A percentile compares a stretch with the other conserved stretches of the same genome.
These are phyloP conservation scores for Halophytophthora polymorphica DNA, from an alignment of 352 stramenopile species.

Conservation along the genomic window DNA sequence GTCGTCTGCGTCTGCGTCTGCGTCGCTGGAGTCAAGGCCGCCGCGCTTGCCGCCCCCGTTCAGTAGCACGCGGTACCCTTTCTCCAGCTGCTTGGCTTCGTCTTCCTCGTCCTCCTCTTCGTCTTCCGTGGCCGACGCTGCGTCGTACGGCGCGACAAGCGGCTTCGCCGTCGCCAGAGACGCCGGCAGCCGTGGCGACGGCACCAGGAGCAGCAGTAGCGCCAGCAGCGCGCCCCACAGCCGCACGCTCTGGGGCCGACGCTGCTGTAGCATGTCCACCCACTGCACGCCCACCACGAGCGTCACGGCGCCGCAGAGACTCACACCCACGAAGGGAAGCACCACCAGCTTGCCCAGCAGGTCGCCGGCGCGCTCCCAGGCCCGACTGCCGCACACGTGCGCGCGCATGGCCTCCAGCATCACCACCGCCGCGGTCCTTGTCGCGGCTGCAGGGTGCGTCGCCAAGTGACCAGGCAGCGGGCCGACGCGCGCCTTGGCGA, in stretches of 20 bases:
- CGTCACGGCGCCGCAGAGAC: constrained; percentile 54
- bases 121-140: too few relatives aligned
- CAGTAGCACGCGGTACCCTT: constrained; percentile 5
- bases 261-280: constrained; percentile 46
- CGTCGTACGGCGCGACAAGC: constrained; percentile 2
- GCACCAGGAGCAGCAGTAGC: constrained; percentile 17
- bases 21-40: background rate
- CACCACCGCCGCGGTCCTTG: background rate
- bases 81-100: constrained; percentile 1
- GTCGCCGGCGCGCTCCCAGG: constrained; percentile 22
- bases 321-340: constrained; percentile 59
- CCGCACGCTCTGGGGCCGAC: constrained; percentile 11
- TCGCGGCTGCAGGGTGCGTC: background rate
- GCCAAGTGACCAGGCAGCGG: background rate
- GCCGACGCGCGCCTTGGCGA: background rate
- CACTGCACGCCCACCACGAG: constrained; percentile 54
- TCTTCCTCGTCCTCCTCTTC: constrained; percentile 1
- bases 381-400: constrained; percentile 6
- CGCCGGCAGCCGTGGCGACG: constrained; percentile 14
- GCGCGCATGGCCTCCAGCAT: constrained; percentile 2
- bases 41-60: constrained; percentile 5
- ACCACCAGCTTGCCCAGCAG: constrained; percentile 52
- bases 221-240: constrained; percentile 17
- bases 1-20: constrained; percentile 12
- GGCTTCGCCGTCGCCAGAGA: background rate